Evolutionary conservation across 768 basidiomycete genomes (phyloP).

Genomic region (Albatrellus ellisii): DNA sequence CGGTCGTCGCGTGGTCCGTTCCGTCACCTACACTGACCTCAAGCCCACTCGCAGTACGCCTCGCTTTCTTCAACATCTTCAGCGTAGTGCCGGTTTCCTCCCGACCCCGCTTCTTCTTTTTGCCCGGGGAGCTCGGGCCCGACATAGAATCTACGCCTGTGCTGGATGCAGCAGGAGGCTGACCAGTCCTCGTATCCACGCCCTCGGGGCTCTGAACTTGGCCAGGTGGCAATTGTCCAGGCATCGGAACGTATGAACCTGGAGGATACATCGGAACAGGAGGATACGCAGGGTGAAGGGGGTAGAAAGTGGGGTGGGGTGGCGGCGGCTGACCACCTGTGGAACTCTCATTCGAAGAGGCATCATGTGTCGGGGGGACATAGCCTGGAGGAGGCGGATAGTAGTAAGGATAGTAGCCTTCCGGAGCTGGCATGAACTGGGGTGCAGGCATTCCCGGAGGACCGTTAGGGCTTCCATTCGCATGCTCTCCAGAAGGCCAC

Average conservation of each 20-base stretch:
- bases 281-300: slow-evolving; percentile 23
- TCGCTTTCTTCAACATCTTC: slow-evolving; percentile 20
- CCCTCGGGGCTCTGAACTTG: slow-evolving; percentile 1
- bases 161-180: slow-evolving; percentile 10
- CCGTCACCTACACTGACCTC: background rate
- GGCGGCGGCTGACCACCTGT: slow-evolving; percentile 19
- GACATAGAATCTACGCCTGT: slow-evolving; percentile 10
- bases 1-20: background rate
- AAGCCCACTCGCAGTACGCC: slow-evolving; percentile 3
- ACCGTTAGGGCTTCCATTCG: slow-evolving; percentile 15
- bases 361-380: slow-evolving; percentile 25
- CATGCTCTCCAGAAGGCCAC: slow-evolving; percentile 18
- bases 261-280: slow-evolving; percentile 21
- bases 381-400: slow-evolving; percentile 30
- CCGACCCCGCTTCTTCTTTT: slow-evolving; percentile 9
- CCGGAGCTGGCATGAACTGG: slow-evolving; percentile 22
- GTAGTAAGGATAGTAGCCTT: slow-evolving; percentile 32
- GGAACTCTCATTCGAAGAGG: slow-evolving; percentile 17
- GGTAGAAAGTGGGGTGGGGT: slow-evolving; percentile 26
- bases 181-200: background rate
- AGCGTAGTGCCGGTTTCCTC: slow-evolving; percentile 13
- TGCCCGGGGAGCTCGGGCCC: background rate
- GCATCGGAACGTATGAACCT: slow-evolving; percentile 13
- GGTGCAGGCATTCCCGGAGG: slow-evolving; percentile 19
- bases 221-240: slow-evolving; percentile 4